Conservation (phyloP, 495 filamentous ascomycete genomes). For the Xylaria telfairii region DNA sequence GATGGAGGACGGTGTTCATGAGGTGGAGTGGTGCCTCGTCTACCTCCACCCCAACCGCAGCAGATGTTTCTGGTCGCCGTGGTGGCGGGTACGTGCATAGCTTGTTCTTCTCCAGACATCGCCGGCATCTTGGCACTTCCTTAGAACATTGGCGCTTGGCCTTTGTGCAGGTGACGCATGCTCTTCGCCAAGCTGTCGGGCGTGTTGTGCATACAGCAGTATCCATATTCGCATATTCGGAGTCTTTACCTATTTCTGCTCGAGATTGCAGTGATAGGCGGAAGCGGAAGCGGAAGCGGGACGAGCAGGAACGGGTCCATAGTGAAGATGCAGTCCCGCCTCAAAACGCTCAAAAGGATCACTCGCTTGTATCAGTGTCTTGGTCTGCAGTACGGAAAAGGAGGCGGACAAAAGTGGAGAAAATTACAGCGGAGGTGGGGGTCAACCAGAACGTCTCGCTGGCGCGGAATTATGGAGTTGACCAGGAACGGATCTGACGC, state of each 20-base stretch:
- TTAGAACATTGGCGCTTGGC: constrained; percentile 41
- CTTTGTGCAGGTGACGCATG: constrained; percentile 35
- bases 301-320: not conserved
- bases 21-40: constrained; percentile 6
- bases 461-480: constrained; percentile 16
- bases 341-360: not conserved
- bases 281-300: constrained; percentile 1
- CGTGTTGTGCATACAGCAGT: not conserved
- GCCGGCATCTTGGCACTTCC: constrained; percentile 31
- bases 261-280: not conserved
- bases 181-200: constrained; percentile 28
- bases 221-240: constrained; percentile 15
- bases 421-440: not conserved
- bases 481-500: constrained; percentile 9
- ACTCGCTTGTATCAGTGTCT: not conserved
- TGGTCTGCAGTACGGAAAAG: not conserved
- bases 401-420: constrained; percentile 21
- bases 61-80: constrained; percentile 15
- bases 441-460: not conserved
- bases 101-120: constrained; percentile 29
- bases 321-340: not conserved
- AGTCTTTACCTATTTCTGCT: not conserved
- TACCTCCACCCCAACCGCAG: constrained; percentile 12
- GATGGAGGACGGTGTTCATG: not conserved
- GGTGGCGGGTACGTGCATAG: constrained; percentile 34